Evolutionary conservation across 495 filamentous ascomycete species (phyloP), one percentile per base, ranked within the genome.

Genomic region (Letharia lupina): DNA sequence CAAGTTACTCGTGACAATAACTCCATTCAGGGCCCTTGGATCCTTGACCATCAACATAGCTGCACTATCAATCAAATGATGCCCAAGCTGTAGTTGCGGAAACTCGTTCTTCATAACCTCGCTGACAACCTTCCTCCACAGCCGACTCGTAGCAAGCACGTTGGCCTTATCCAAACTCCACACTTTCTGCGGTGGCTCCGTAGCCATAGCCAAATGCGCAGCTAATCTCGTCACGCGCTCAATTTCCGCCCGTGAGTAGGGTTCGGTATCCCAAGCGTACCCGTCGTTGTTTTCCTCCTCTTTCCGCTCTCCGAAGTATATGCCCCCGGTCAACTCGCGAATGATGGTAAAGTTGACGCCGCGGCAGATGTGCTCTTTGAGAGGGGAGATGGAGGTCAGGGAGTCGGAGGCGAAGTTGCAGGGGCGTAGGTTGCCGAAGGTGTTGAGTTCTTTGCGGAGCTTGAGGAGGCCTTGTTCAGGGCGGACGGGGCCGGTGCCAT

Each of bases 11-110:
- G 93, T 96, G 47, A 98, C 86, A 54, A 98, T 84, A 31, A 98
- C 86, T 61, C 94, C 94, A 75, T 98, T 98, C 59, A 98, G 81
- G 61, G 89, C 85, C 33, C 90, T 81, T 33, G 94, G 94, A 74
- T 93, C 90, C 87, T 96, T 96, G 62, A 98, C 84, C 91, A 98
- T 93, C 69, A 97, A 76, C 93, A 98, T 97, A 62, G 94, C 93
- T 28, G 93, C 94, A 64, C 85, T 89, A 78, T 98, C 94, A 73
- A 98, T 97, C 48, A 98, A 82, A 73, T 98, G 93, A 77, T 97
- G 93, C 66, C 84, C 84, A 48, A 95, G 73, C 79, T 89, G 84
- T 31, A 98, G 77, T 75, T 91, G 84, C 41, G 94, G 94, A 78
- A 93, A 98, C 81, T 98, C 94, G 63, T 88, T 88, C 31, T 77